Evolutionary conservation across 768 basidiomycete species (phyloP), one percentile per base, ranked within the genome.

Genomic region (Hygrophorus russula): DNA sequence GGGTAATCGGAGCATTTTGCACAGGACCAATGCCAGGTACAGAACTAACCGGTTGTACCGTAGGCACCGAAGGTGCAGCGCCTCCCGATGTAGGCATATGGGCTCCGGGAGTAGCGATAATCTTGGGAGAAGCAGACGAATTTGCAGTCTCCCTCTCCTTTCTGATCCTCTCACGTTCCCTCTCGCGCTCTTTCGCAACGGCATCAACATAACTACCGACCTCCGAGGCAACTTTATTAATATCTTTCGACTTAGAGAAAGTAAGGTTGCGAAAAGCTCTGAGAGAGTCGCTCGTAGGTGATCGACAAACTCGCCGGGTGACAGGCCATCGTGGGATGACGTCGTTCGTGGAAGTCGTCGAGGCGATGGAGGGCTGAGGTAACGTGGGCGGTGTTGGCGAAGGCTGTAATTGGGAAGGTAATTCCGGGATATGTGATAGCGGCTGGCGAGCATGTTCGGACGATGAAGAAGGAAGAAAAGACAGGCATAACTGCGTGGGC

Each of bases 171-270:
- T 88, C 85, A 5, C 84, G 68, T 57, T 91, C 87, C 45, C 69
- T 68, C 47, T 90, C 88, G 13, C 88, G 68, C 52, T 90, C 88
- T 49, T 74, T 75, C 3, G 78, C 79, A 4, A 88, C 72, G 7
- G 73, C 71, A 44, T 90, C 88, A 5, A 90, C 82, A 51, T 84
- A 89, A 1, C 66, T 65, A 24, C 76, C 74, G 13, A 84, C 71
- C 55, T 83, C 78, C 2, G 64, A 55, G 1, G 81, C 82, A 5
- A 80, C 69, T 4, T 59, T 63, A 14, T 67, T 65, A 9, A 82
- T 59, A 41, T 71, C 71, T 39, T 67, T 70, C 4, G 66, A 62
- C 38, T 69, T 70, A 1, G 71, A 68, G 13, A 78, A 61, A 0
- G 77, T 71, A 15, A 85, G 56, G 3, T 68, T 63, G 28, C 74